Percentiles rank a stretch among this genome's conserved stretches.
These are phyloP conservation scores for Alopecurus myosuroides DNA, from an alignment of 176 grass and related monocot genomes.

Conservation along the genomic window DNA sequence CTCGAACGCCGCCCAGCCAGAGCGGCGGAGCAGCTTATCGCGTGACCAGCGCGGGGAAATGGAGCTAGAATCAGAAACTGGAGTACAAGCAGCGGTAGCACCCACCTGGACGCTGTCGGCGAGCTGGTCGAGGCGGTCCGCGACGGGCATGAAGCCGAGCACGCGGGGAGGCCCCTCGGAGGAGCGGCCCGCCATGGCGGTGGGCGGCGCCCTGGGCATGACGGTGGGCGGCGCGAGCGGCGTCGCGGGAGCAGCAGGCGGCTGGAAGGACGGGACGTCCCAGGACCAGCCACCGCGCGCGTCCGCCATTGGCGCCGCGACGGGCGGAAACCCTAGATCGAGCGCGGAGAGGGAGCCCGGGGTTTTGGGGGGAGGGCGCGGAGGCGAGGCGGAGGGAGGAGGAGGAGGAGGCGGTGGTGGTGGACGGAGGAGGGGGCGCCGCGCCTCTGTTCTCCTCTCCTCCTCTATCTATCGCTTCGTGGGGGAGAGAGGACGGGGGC, in stretches of 20 bases:
- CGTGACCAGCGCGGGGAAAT: background rate
- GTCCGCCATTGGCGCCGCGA: constrained; percentile 66
- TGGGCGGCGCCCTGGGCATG: constrained; percentile 32
- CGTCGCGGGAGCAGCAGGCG: background rate
- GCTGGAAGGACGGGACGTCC: constrained; percentile 88
- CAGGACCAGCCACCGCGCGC: constrained; percentile 72
- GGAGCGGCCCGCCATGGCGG: constrained; percentile 31
- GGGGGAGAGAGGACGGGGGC: constrained; percentile 45
- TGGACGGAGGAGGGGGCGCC: background rate
- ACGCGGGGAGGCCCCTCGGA: constrained; percentile 36
- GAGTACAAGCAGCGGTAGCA: background rate
- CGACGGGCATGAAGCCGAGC: constrained; percentile 8
- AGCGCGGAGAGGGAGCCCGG: background rate
- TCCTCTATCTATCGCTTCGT: constrained; percentile 49
- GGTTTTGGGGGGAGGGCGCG: background rate
- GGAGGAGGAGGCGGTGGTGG: background rate
- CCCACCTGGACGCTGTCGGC: constrained; percentile 59
- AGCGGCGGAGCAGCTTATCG: background rate
- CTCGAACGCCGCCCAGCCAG: background rate
- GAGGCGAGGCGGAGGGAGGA: background rate
- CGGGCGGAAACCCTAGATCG: constrained; percentile 76
- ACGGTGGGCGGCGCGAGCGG: constrained; percentile 12
- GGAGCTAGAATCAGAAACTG: background rate
- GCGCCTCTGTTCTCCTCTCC: background rate
- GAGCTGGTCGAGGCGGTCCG: constrained; percentile 59